Base-by-base conservation (phyloP, 2,329 filamentous ascomycete species). In the Neofusicoccum ribis region DNA sequence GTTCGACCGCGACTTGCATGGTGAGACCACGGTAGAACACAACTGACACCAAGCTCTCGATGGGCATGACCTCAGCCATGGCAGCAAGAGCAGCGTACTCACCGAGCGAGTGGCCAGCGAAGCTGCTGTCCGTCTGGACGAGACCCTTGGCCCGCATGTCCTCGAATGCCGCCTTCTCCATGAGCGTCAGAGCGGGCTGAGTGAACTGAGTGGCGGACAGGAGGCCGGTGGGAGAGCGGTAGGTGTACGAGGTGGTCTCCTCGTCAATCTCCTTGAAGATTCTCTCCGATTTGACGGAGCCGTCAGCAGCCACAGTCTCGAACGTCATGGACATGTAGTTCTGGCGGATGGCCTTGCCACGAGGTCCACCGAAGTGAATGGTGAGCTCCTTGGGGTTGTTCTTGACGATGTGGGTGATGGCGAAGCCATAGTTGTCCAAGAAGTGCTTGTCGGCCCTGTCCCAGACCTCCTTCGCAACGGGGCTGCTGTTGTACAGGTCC, bases 321-420 rank as follows among this genome's bases (percentile, higher is more conserved):
- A 98, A 99, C 54, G 94, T 98, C 95, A 99, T 99, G 67, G 94
- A 89, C 91, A 98, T 98, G 84, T 99, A 99, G 81, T 99, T 99
- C 76, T 97, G 91, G 68, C 95, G 92, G 72, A 99, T 99, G 60
- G 92, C 93, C 83, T 98, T 99, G 76, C 95, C 95, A 66, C 92
- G 91, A 68, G 95, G 93, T 56, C 95, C 95, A 82, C 96, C 95
- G 75, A 99, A 99, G 84, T 99, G 91, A 69, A 99, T 92, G 5
- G 96, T 99, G 64, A 99, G 89, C 82, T 98, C 95, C 85, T 97
- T 97, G 69, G 95, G 95, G 81, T 99, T 99, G 84, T 98, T 99
- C 85, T 93, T 96, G 79, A 99, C 95, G 74, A 99, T 99, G 80
- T 98, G 93, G 76, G 93, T 96, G 74, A 99, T 99, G 5, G 93